Conservation (phyloP, 106 monocot genomes). For the Dendrobium huoshanense region DNA sequence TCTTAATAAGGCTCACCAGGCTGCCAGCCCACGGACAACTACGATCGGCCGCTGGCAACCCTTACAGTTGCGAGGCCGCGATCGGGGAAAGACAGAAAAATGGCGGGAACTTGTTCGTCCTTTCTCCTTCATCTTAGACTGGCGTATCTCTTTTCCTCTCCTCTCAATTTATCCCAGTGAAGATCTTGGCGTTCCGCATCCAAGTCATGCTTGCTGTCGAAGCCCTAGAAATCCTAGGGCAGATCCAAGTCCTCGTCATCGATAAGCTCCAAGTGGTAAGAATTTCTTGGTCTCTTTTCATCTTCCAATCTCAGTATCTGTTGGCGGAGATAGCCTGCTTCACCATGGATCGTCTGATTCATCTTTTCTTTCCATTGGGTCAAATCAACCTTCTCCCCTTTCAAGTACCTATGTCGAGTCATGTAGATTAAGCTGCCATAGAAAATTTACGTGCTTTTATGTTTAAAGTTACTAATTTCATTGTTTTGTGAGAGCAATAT, state of each 20-base stretch:
- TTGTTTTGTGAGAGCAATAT: background rate
- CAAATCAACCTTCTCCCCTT: background rate
- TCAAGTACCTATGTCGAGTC: background rate
- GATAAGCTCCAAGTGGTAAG: slow-evolving; percentile 72
- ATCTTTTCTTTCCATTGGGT: background rate
- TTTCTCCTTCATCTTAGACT: background rate
- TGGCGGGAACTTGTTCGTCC: background rate
- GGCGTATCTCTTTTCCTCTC: background rate
- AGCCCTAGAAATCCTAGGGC: slow-evolving; percentile 41
- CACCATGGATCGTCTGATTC: background rate
- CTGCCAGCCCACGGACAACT: too few species aligned
- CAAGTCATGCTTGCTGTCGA: slow-evolving; percentile 31
- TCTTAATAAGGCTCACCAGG: too few species aligned
- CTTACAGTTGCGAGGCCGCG: background rate
- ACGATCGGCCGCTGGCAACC: too few species aligned
- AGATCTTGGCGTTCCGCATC: background rate
- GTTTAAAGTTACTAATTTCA: background rate
- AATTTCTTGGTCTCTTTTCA: background rate
- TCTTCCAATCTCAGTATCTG: background rate
- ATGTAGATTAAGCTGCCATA: background rate
- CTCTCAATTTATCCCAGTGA: background rate
- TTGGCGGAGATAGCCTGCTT: background rate
- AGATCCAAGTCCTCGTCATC: slow-evolving; percentile 57
- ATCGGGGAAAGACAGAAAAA: background rate
- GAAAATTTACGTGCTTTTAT: background rate